Evolutionary conservation across 371 early-diverging fungal species (phyloP), one percentile per base, ranked within the genome.

Genomic region (Lichtheimia ornata): DNA sequence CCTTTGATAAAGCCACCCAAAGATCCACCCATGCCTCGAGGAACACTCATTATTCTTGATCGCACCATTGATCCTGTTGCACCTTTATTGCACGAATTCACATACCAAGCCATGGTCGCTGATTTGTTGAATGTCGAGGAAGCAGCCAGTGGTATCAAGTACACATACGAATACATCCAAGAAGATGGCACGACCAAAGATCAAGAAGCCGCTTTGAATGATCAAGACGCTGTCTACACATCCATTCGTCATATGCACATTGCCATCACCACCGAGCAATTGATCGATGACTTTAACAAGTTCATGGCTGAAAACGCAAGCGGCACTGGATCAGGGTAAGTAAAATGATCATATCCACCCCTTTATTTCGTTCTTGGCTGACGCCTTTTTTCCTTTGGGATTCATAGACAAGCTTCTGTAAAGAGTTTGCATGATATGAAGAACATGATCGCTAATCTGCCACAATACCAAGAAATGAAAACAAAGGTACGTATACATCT

Each of bases 381-480:
- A 58, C 5, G n/a, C n/a, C n/a, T n/a, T n/a, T 4, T 15, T 17
- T 14, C 43, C 18, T 65, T 62, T 22, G 22, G 22, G 22, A 2
- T 49, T 70, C 62, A 62, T 58, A 61, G 72, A 12, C 73, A 79
- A 51, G 77, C 84, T 47, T 86, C 86, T 40, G 84, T 85, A 5
- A 83, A 84, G 4, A 84, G 82, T 41, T 73, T 97, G 18, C 89
- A 89, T 65, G 89, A 93, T 49, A 90, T 98, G 92, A 92, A 92
- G 61, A 91, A 91, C 17, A 93, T 92, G 20, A 83, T 98, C 35
- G 87, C 90, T 6, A 87, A 93, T 24, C 70, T 99, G 25, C 98
- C 97, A 4, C 93, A 97, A 70, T 97, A 91, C 70, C 95, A 95
- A 71, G 94, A 94, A 58, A 84, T 94, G 81, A 94, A 96, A 69